Base-by-base conservation (phyloP, 768 basidiomycete species). In the Lactarius sp. region DNA sequence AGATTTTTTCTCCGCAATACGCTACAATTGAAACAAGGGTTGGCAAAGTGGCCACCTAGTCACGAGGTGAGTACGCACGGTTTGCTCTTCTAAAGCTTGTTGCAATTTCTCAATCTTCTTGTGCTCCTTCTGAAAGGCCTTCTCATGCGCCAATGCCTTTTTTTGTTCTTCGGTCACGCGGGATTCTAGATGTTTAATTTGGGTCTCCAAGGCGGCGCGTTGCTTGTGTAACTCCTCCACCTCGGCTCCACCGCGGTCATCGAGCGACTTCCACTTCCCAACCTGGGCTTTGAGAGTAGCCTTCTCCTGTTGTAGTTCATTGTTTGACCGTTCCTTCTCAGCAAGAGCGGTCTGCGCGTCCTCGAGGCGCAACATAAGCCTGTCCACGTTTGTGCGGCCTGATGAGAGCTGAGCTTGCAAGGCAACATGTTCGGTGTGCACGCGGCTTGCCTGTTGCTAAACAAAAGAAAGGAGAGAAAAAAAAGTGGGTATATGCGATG, bases 191-290 rank as follows among this genome's bases (percentile, higher is more conserved):
- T 82, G 80, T 59, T 77, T 75, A 16, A 84, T 75, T 60, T 82
- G 75, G 3, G 81, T 73, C 61, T 90, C 85, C 12, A 90, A 76
- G 37, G 84, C 81, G 10, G 79, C 74, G 10, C 81, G 81, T 60
- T 78, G 75, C 70, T 83, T 85, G 47, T 84, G 79, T 56, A 80
- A 73, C 6, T 74, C 72, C 57, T 86, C 87, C 9, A 80, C 76
- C 37, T 87, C 84, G 18, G 77, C 81, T 12, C 80, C 84, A 52
- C 84, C 87, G 53, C 83, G 84, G 33, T 76, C 84, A 69, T 90
- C 90, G 18, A 89, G 72, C 33, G 73, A 79, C 69, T 87, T 79
- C 87, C 87, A 90, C 69, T 85, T 83, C 47, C 82, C 81, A 9
- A 91, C 75, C 68, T 92, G 89, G 16, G 80, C 79, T 55, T 81